phyloP scores from a whole-genome alignment of 2,329 filamentous ascomycete species.

The Fusarium annulatum region DNA sequence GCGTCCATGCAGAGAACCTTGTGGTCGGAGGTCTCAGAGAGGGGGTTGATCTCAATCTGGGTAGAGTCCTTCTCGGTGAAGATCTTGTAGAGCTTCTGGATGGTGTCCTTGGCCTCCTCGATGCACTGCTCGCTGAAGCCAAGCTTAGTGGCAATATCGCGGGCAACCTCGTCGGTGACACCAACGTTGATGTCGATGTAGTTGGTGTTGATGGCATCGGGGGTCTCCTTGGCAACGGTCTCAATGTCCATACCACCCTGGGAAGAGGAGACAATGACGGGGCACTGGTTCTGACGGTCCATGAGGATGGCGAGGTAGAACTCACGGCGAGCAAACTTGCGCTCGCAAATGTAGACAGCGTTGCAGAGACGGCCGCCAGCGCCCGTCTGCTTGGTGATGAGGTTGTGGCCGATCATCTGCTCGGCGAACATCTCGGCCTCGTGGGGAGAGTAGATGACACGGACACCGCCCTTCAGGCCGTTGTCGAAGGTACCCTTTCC shows the following conservation, averaged over 20 bases:
- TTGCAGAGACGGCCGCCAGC: slow-evolving; percentile 93
- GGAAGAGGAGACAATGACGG: slow-evolving; percentile 96
- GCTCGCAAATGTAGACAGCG: slow-evolving; percentile 98
- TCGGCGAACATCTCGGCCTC: slow-evolving; percentile 97
- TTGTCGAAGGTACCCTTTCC: slow-evolving; percentile 99
- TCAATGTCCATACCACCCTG: slow-evolving; percentile 99
- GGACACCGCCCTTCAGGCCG: slow-evolving; percentile 97
- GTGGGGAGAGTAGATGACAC: slow-evolving; percentile 98
- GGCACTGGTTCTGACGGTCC: slow-evolving; percentile 91
- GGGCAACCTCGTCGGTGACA: slow-evolving; percentile 94
- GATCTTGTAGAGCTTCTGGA: slow-evolving; percentile 99
- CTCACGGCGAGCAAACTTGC: slow-evolving; percentile 98
- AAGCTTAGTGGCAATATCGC: slow-evolving; percentile 88
- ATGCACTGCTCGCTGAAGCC: slow-evolving; percentile 99
- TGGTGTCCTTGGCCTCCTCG: slow-evolving; percentile 92
- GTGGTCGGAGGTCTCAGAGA: slow-evolving; percentile 98
- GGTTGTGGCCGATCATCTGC: slow-evolving; percentile 99
- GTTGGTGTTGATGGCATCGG: slow-evolving; percentile 94
- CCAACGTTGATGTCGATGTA: slow-evolving; percentile 93
- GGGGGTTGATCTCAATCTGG: slow-evolving; percentile 99
- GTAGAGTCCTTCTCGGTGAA: slow-evolving; percentile 99
- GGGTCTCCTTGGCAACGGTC: slow-evolving; percentile 96
- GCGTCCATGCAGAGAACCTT: slow-evolving; percentile 99
- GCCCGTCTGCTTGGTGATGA: slow-evolving; percentile 99
- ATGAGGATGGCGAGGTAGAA: slow-evolving; percentile 99